phyloP scores from a whole-genome alignment of 352 stramenopile species.

The Globisporangium heterothallicum region DNA sequence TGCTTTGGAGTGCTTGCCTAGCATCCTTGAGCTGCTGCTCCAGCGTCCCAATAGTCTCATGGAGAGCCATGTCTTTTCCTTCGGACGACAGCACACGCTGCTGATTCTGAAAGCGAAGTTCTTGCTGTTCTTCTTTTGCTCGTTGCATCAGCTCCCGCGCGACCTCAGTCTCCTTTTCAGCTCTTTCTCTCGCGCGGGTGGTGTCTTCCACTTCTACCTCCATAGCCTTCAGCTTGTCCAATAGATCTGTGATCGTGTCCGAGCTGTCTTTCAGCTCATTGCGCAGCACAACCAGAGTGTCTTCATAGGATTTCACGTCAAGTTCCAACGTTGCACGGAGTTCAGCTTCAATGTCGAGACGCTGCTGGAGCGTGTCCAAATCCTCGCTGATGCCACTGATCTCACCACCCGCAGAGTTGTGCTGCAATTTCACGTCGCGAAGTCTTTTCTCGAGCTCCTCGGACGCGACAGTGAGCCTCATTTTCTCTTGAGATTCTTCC shows the following conservation, averaged over 20 bases:
- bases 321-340: slow-evolving; percentile 40
- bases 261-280: slow-evolving; percentile 49
- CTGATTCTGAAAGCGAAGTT: slow-evolving; percentile 57
- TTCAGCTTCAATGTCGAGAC: slow-evolving; percentile 33
- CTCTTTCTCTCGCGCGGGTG: slow-evolving; percentile 18
- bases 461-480: slow-evolving; percentile 7
- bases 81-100: slow-evolving; percentile 42
- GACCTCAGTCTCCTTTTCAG: slow-evolving; percentile 29
- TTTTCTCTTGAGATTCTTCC: slow-evolving; percentile 44
- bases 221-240: slow-evolving; percentile 33
- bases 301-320: slow-evolving; percentile 65
- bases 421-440: slow-evolving; percentile 1
- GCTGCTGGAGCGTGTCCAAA: slow-evolving; percentile 21
- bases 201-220: slow-evolving; percentile 21
- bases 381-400: neutral
- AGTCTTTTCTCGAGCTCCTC: slow-evolving; percentile 13
- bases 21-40: slow-evolving; percentile 26
- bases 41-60: slow-evolving; percentile 32
- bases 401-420: neutral
- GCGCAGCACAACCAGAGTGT: slow-evolving; percentile 45
- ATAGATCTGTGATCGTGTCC: slow-evolving; percentile 25
- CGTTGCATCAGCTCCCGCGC: slow-evolving; percentile 25
- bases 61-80: slow-evolving; percentile 27
- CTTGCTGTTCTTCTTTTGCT: slow-evolving; percentile 45
- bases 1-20: slow-evolving; percentile 8